A percentile compares a stretch with the other conserved stretches of the same genome.
phyloP scores from a whole-genome alignment of 2,329 filamentous ascomycete genomes.

The Calonectria henricotiae region DNA sequence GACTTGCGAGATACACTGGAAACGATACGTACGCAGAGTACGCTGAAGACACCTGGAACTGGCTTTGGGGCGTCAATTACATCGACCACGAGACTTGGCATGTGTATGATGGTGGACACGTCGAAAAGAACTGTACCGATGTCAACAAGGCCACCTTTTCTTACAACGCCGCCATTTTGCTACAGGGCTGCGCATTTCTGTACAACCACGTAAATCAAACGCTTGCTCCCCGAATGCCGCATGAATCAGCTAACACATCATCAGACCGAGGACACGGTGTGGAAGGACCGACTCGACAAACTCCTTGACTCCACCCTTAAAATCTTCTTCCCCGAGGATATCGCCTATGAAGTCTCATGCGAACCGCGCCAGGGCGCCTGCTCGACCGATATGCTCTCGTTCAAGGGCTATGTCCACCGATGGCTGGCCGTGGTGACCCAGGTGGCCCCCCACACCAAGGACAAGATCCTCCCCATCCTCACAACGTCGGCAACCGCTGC shows the following conservation, averaged over 20 bases:
- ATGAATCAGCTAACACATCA: neutral
- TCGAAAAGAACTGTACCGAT: slow-evolving; percentile 69
- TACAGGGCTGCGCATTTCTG: slow-evolving; percentile 76
- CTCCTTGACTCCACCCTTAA: slow-evolving; percentile 68
- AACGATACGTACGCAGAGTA: slow-evolving; percentile 77
- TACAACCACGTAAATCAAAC: slow-evolving; percentile 69
- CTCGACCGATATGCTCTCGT: slow-evolving; percentile 80
- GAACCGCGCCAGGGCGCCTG: slow-evolving; percentile 72
- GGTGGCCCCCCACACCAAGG: slow-evolving; percentile 73
- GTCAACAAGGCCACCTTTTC: slow-evolving; percentile 74
- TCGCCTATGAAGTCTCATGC: slow-evolving; percentile 79
- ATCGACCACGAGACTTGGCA: slow-evolving; percentile 74
- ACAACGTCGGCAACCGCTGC: slow-evolving; percentile 73
- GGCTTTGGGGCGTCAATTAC: slow-evolving; percentile 71
- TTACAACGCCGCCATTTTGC: slow-evolving; percentile 74
- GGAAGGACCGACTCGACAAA: slow-evolving; percentile 71
- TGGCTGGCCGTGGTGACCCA: slow-evolving; percentile 76
- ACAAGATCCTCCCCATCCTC: slow-evolving; percentile 73
- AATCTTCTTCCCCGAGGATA: slow-evolving; percentile 70
- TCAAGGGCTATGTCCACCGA: slow-evolving; percentile 80
- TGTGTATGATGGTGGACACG: slow-evolving; percentile 73
- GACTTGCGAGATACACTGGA: slow-evolving; percentile 79
- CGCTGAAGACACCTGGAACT: slow-evolving; percentile 77
- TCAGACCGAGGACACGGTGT: slow-evolving; percentile 70
- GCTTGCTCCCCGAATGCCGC: rapidly evolving